Conservation (phyloP, 2,329 filamentous ascomycete genomes). For the Penicillium sp. region DNA sequence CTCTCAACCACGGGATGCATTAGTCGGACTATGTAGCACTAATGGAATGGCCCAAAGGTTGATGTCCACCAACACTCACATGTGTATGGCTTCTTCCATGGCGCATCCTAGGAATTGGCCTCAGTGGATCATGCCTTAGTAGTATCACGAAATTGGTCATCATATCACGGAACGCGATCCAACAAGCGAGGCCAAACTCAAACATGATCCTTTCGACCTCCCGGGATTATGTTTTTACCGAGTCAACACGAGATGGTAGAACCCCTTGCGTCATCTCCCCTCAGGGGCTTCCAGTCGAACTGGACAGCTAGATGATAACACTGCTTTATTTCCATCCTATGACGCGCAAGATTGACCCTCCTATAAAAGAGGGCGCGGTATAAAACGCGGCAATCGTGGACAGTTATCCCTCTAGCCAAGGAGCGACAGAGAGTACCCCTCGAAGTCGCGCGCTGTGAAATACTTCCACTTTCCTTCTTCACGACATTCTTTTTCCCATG, state of each 20-base stretch:
- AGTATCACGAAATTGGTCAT: neutral
- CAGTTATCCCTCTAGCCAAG: neutral
- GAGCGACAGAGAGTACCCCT: neutral
- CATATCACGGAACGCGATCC: neutral
- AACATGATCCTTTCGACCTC: neutral
- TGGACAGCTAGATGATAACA: neutral
- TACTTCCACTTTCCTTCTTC: neutral
- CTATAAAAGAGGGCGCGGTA: neutral
- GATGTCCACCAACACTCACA: neutral
- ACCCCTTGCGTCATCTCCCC: slow-evolving; percentile 4
- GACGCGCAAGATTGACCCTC: neutral
- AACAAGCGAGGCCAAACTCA: neutral
- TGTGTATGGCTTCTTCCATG: neutral
- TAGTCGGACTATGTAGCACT: too few species aligned
- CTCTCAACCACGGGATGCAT: too few species aligned
- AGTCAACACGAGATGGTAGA: neutral
- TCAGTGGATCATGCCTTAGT: neutral
- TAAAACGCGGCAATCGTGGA: neutral
- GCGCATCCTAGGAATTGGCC: neutral
- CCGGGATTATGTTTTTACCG: neutral
- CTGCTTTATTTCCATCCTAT: neutral
- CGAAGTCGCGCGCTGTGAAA: neutral
- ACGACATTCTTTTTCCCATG: neutral
- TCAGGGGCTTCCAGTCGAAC: neutral
- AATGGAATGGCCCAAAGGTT: too few species aligned